Conservation (phyloP, 768 basidiomycete species). For the Phylloporus sp. region DNA sequence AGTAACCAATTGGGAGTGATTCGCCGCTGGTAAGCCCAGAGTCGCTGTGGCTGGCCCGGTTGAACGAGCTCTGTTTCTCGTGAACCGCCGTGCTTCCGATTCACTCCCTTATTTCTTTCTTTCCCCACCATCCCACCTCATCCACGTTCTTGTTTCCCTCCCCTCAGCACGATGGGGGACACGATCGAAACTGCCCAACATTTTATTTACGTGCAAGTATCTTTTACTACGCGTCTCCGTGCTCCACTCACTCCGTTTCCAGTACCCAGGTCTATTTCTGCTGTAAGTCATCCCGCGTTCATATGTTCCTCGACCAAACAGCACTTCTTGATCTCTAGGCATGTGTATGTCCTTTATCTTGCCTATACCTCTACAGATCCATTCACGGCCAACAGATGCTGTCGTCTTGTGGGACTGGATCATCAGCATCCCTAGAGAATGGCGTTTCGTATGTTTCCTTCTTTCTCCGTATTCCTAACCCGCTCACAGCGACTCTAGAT, state of each 20-base stretch:
- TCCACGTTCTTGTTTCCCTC: conserved; percentile 11
- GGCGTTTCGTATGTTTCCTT: conserved; percentile 56
- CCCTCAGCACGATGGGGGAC: conserved; percentile 37
- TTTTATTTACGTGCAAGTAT: conserved; percentile 68
- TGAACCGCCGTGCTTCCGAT: conserved; percentile 30
- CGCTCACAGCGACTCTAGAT: conserved; percentile 41
- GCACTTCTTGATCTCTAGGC: conserved; percentile 43
- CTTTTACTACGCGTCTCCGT: neutral
- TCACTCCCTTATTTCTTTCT: conserved; percentile 28
- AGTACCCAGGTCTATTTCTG: conserved; percentile 79
- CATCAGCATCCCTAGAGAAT: conserved; percentile 73
- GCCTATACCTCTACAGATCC: conserved; percentile 16
- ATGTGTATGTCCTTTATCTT: conserved; percentile 53
- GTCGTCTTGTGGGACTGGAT: conserved; percentile 86
- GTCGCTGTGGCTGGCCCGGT: conserved; percentile 24
- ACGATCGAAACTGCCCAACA: conserved; percentile 58
- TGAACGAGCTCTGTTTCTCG: conserved; percentile 22
- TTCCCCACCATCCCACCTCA: conserved; percentile 11
- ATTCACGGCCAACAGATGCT: conserved; percentile 49
- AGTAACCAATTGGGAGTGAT: conserved; percentile 21
- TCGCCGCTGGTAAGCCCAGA: conserved; percentile 27
- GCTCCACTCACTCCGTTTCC: conserved; percentile 11
- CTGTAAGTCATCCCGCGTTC: conserved; percentile 48
- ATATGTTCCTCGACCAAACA: conserved; percentile 16
- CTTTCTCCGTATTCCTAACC: neutral